Percentiles rank a stretch among this genome's conserved stretches.
These are phyloP conservation scores for Microbotryum scabiosae DNA, from an alignment of 1,284 basidiomycete genomes.

Conservation along the genomic window DNA sequence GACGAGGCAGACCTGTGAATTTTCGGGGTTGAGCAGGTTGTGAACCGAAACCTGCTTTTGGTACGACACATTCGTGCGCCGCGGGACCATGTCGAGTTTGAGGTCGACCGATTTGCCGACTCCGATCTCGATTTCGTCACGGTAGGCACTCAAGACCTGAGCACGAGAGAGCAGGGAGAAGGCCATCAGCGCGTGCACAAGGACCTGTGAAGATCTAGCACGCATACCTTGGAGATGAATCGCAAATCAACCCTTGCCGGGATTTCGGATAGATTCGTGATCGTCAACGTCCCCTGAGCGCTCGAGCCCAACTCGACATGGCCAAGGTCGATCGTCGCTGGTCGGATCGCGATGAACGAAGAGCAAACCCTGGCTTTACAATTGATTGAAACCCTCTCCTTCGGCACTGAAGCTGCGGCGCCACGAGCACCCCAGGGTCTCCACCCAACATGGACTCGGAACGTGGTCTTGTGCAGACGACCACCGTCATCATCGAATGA, in stretches of 20 bases:
- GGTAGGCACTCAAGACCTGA: conserved; percentile 43
- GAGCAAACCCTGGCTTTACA: conserved; percentile 45
- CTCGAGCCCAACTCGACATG: conserved; percentile 46
- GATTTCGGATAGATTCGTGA: conserved; percentile 44
- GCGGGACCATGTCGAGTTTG: conserved; percentile 46
- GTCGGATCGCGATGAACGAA: conserved; percentile 43
- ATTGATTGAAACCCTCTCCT: conserved; percentile 38
- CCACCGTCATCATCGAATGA: conserved; percentile 38
- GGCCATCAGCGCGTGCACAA: no score
- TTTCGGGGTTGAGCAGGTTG: conserved; percentile 38
- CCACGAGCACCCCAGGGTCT: conserved; percentile 8
- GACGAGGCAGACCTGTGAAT: conserved; percentile 45
- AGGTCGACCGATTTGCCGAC: conserved; percentile 45
- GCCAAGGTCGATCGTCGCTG: conserved; percentile 45
- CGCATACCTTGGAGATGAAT: conserved; percentile 44
- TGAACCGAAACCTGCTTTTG: conserved; percentile 39
- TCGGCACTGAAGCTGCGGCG: conserved; percentile 11
- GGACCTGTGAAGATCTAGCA: no score
- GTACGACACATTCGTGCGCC: conserved; percentile 46
- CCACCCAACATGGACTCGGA: conserved; percentile 42
- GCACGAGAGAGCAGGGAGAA: neutral
- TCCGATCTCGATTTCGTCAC: conserved; percentile 45
- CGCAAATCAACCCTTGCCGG: conserved; percentile 45
- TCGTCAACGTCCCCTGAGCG: conserved; percentile 41
- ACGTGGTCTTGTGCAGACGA: conserved; percentile 40